These are phyloP conservation scores for Tylopilus balloui DNA, from an alignment of 768 basidiomycete species.

Conservation along the genomic window DNA sequence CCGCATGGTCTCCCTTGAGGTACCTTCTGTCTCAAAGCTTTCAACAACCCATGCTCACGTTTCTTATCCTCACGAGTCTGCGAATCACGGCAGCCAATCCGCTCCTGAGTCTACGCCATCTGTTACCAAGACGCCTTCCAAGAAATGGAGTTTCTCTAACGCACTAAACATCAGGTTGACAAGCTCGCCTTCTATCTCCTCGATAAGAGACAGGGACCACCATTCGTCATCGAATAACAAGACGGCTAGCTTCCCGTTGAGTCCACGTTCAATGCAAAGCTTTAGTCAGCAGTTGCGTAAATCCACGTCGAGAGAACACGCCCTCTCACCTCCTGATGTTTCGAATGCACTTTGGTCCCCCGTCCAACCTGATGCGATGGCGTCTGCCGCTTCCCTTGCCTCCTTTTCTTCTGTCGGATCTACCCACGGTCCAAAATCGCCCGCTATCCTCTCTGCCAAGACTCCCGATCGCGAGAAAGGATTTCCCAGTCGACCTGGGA, in stretches of 20 bases:
- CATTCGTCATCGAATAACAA: constrained; percentile 32
- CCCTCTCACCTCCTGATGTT: constrained; percentile 39
- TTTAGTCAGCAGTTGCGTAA: constrained; percentile 67
- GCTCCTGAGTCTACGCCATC: constrained; percentile 42
- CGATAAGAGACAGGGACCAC: constrained; percentile 43
- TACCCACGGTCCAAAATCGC: constrained; percentile 45
- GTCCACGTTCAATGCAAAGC: constrained; percentile 57
- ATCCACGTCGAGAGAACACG: constrained; percentile 63
- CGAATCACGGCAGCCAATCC: constrained; percentile 35
- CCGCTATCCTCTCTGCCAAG: constrained; percentile 41
- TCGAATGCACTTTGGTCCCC: constrained; percentile 60
- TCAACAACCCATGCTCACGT: constrained; percentile 23
- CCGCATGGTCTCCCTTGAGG: constrained; percentile 49
- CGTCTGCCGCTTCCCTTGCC: constrained; percentile 68
- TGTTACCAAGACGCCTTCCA: constrained; percentile 76
- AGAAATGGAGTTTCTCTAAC: constrained; percentile 95
- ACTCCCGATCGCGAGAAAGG: constrained; percentile 57
- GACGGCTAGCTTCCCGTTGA: constrained; percentile 55
- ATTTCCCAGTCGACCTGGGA: constrained; percentile 62
- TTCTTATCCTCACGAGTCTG: constrained; percentile 38
- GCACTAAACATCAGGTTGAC: constrained; percentile 74
- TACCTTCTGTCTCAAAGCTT: constrained; percentile 35
- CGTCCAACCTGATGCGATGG: constrained; percentile 70
- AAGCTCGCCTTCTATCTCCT: constrained; percentile 58
- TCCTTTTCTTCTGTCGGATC: constrained; percentile 75